Percentiles rank a stretch among this genome's conserved stretches.
Conservation (phyloP, 495 filamentous ascomycete genomes). For the Hyaloscypha bicolor region DNA sequence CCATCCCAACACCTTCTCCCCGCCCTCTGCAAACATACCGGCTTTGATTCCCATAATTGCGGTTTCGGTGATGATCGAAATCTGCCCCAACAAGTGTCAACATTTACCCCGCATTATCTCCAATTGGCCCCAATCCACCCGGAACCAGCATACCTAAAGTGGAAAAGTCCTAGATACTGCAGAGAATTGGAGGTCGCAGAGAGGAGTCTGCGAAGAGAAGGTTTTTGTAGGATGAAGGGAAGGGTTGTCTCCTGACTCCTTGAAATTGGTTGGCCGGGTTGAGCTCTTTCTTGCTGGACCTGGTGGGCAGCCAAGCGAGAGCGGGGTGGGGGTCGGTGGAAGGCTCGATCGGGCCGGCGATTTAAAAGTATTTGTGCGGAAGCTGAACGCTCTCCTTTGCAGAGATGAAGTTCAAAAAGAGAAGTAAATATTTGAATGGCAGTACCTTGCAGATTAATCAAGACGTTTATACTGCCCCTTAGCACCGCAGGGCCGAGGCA, state of each 20-base stretch:
- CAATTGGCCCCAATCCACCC: neutral
- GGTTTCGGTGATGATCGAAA: slow-evolving; percentile 23
- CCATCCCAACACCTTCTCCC: neutral
- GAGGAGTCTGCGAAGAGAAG: slow-evolving; percentile 16
- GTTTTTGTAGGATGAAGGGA: slow-evolving; percentile 31
- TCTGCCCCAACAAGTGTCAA: slow-evolving; percentile 20
- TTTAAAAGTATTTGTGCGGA: neutral
- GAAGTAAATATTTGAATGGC: neutral
- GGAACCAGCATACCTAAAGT: slow-evolving; percentile 26
- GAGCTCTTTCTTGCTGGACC: slow-evolving; percentile 15
- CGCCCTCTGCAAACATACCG: slow-evolving; percentile 52
- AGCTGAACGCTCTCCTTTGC: neutral
- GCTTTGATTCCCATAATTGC: slow-evolving; percentile 81
- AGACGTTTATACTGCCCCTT: neutral
- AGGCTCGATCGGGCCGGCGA: slow-evolving; percentile 9
- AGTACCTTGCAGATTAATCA: neutral
- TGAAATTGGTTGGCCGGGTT: slow-evolving; percentile 26
- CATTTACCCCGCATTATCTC: slow-evolving; percentile 31
- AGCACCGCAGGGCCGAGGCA: slow-evolving; percentile 25
- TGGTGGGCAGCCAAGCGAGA: slow-evolving; percentile 12
- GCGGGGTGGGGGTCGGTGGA: neutral
- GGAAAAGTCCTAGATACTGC: slow-evolving; percentile 27
- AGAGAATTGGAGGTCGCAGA: slow-evolving; percentile 22
- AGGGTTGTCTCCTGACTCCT: slow-evolving; percentile 23
- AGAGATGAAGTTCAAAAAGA: neutral